Percentiles rank a stretch among this genome's conserved stretches.
Conservation (phyloP, 2,329 filamentous ascomycete species). For the Penicillium sp. region DNA sequence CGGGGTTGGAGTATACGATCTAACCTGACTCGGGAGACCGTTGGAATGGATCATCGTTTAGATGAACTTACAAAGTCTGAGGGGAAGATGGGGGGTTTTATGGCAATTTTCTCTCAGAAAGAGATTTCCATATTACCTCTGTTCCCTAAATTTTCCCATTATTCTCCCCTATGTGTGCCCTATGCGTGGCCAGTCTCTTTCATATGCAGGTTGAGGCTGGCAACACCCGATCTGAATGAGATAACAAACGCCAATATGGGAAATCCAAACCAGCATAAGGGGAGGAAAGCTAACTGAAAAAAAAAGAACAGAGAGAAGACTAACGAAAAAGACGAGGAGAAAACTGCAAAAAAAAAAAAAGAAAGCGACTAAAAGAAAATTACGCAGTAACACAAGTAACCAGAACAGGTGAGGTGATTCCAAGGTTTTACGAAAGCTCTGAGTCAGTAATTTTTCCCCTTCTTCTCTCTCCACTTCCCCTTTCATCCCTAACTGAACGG, state of each 20-base stretch:
- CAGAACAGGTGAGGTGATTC: neutral
- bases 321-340: neutral
- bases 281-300: neutral
- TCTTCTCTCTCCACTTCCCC: constrained; percentile 20
- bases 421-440: constrained; percentile 2
- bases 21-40: constrained; percentile 23
- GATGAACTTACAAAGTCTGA: constrained; percentile 5
- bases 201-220: constrained; percentile 7
- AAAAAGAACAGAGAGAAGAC: neutral
- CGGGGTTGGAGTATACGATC: constrained; percentile 16
- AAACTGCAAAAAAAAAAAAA: neutral
- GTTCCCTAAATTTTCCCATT: neutral
- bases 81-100: neutral
- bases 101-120: neutral
- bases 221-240: constrained; percentile 6
- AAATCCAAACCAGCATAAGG: neutral
- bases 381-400: constrained; percentile 3
- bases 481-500: constrained; percentile 19
- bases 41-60: constrained; percentile 22
- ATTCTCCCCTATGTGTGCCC: neutral
- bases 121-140: neutral
- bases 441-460: constrained; percentile 17
- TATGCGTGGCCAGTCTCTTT: neutral
- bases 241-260: constrained; percentile 8
- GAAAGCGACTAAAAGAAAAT: neutral